Base-by-base conservation (phyloP, 2,329 filamentous ascomycete species). In the Alternaria postmessia region DNA sequence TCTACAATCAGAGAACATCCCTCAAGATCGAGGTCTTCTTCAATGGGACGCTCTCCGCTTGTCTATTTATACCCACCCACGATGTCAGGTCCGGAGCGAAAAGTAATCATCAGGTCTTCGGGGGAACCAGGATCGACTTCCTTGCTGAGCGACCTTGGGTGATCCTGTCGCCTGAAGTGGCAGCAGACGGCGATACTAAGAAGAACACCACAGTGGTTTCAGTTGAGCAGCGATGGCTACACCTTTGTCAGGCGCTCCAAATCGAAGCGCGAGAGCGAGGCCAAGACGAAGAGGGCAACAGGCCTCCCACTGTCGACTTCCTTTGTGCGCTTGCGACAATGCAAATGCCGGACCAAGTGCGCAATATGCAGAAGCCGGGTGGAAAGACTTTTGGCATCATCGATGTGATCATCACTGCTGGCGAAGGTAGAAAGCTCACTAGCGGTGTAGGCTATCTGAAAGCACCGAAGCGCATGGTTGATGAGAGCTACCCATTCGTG, bases 11-110 rank as follows among this genome's bases (percentile, higher is more conserved):
- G 24, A 65, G 65, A n/a, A 71, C 73, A 20, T 76, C 81, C 34
- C 59, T 84, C 51, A 83, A 82, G 65, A 75, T 83, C 43, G 82
- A 84, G n/a, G 76, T 84, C 4, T 80, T 81, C 64, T 72, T 82
- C 66, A 84, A 84, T 55, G 82, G 83, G 38, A 68, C 77, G 30
- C 72, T 84, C 7, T 74, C 75, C 4, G 72, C 66, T n/a, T 78
- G 74, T 36, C 59, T 64, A 6, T 66, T 75, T 24, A 49, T 78
- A 9, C 64, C 74, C 8, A 49, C 52, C 22, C 64, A 70, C 28
- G 72, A 75, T 49, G 46, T 70, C 8, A 62, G 51, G 4, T 59
- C 52, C 11, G 68, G 62, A 8, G 51, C 41, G 18, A 70, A 72
- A 38, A 51, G 63, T 4, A 47, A 68, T 3, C 61, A 74, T 43